A percentile compares a stretch with the other conserved stretches of the same genome.
Conservation (phyloP, 768 basidiomycete genomes). For the Amanita fuliginea region DNA sequence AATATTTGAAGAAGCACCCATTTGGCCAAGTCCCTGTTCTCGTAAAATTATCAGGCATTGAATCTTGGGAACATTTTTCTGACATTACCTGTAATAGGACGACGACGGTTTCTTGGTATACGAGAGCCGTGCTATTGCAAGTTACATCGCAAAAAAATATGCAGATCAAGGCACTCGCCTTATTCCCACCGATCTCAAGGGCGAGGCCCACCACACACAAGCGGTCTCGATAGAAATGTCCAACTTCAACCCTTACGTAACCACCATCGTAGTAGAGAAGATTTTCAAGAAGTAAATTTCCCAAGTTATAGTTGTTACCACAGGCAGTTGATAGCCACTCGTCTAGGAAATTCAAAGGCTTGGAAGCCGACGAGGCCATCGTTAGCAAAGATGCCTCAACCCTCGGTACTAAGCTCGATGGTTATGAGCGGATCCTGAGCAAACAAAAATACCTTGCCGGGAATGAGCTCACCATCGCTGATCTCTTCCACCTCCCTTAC, state of each 20-base stretch:
- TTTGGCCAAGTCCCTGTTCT: slow-evolving; percentile 30
- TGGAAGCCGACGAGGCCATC: slow-evolving; percentile 18
- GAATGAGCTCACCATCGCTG: slow-evolving; percentile 44
- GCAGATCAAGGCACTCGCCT: slow-evolving; percentile 36
- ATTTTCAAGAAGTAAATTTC: slow-evolving; percentile 36
- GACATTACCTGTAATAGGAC: slow-evolving; percentile 22
- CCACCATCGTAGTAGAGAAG: slow-evolving; percentile 31
- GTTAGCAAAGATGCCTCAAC: slow-evolving; percentile 14
- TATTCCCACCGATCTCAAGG: slow-evolving; percentile 31
- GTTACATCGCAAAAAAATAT: slow-evolving; percentile 51
- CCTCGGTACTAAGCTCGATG: slow-evolving; percentile 36
- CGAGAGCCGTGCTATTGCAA: slow-evolving; percentile 50
- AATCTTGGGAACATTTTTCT: too few relatives aligned
- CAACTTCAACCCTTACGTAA: slow-evolving; percentile 42
- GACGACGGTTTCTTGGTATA: slow-evolving; percentile 56
- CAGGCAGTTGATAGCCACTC: not conserved
- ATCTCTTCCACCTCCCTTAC: slow-evolving; percentile 46
- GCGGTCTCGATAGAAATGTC: slow-evolving; percentile 38
- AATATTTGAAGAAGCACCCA: slow-evolving; percentile 32
- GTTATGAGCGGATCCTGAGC: slow-evolving; percentile 43
- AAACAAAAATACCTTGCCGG: slow-evolving; percentile 50
- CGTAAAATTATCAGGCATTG: too few relatives aligned
- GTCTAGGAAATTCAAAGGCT: slow-evolving; percentile 11
- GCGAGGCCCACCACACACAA: slow-evolving; percentile 38
- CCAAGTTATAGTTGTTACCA: not conserved